Evolutionary conservation across 225 moss, liverwort and hornwort species (phyloP), one percentile per base, ranked within the genome.

Genomic region (Antitrichia curtipendula): DNA sequence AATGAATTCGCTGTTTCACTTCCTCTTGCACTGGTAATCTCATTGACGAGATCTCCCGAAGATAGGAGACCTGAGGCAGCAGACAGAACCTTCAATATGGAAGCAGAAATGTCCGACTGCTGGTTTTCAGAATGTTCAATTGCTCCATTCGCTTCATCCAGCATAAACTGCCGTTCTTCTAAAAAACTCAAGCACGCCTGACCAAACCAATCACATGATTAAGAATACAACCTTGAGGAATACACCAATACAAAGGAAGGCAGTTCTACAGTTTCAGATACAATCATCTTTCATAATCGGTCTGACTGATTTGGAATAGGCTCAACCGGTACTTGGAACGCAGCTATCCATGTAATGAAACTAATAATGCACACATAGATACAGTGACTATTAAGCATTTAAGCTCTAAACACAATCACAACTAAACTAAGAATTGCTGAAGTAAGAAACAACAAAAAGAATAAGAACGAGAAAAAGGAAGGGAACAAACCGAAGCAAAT

Each of bases 151-250:
- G 81, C 75, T 89, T 89, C 91, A 45, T 92, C 88, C 87, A 91
- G 93, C 40, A 90, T 87, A 66, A 91, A 92, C 71, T 83, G 84
- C 84, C 92, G 91, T 81, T 96, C 97, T 54, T 92, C 89, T 81
- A 98, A 84, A 62, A 94, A 96, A 72, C 93, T 92, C 70, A 98
- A 91, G 89, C 95, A 96, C 69, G 91, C 94, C 97, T 97, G 93
- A 84, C n/a, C 72, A 82, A 86, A 85, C 63, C 82, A 78, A 85
- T 60, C 78, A 86, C 63, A 69, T 61, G 57, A 84, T 75, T 84
- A 75, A 60, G 66, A 86, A 61, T 62, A 89, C 24, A 63, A 58
- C 58, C 57, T 56, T 70, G 61, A 88, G 69, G 79, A 64, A 61
- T 58, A 52, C 50, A 77, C 50, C 31, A 77, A 47, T 47, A 41